phyloP scores from a whole-genome alignment of 2,329 filamentous ascomycete genomes.

The Colletotrichum falcatum region DNA sequence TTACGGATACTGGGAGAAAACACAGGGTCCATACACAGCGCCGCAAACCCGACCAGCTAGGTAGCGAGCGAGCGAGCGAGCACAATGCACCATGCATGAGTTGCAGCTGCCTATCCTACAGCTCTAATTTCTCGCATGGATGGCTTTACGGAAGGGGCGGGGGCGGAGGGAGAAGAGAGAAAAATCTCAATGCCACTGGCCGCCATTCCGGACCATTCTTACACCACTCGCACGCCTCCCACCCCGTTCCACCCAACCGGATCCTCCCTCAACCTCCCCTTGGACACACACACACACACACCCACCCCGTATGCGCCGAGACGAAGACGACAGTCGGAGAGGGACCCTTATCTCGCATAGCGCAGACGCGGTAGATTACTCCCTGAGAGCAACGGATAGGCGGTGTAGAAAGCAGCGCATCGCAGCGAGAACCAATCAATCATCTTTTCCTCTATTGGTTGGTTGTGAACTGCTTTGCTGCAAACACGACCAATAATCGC shows the following conservation, averaged over 20 bases:
- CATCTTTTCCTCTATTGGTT: neutral
- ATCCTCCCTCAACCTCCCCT: neutral
- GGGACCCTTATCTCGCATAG: conserved; percentile 14
- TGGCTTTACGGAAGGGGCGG: no score
- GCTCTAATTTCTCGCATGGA: neutral
- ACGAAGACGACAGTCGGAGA: neutral
- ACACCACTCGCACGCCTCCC: neutral
- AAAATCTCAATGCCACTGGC: conserved; percentile 5
- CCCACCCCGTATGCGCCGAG: conserved; percentile 16
- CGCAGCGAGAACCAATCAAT: neutral
- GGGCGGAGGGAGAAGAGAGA: neutral
- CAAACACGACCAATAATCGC: neutral
- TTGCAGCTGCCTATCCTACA: conserved; percentile 19
- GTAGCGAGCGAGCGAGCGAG: neutral
- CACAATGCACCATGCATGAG: neutral
- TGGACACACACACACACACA: neutral
- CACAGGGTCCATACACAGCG: conserved; percentile 37
- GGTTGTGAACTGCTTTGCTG: neutral
- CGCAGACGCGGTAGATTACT: conserved; percentile 13
- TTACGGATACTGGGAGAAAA: neutral
- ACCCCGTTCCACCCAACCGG: neutral
- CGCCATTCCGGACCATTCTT: neutral
- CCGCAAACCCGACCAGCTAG: conserved; percentile 28
- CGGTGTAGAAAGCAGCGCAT: conserved; percentile 18
- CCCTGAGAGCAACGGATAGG: conserved; percentile 10